These are phyloP conservation scores for Tetrahymena borealis DNA, from an alignment of 73 alveolate genomes.

Conservation along the genomic window DNA sequence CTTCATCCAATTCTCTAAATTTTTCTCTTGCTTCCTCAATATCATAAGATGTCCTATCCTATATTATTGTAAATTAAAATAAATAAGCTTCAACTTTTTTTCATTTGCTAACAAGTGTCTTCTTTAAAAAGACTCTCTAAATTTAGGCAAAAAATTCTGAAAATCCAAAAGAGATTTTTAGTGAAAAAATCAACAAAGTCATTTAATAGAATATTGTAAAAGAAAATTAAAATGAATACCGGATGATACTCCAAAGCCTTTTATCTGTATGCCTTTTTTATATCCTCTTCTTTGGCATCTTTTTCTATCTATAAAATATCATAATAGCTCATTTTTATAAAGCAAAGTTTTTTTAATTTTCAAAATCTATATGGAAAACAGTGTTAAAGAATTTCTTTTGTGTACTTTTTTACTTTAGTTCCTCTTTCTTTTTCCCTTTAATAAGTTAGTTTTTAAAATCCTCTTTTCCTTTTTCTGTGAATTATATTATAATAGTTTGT, in stretches of 20 bases:
- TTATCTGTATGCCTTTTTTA: not conserved
- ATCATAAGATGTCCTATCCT: not conserved
- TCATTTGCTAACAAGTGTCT: not conserved
- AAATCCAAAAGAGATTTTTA: not conserved
- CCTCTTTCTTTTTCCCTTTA: no score
- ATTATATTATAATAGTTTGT: no score
- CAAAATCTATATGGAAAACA: no score
- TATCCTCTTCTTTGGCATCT: not conserved
- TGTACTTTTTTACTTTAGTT: no score
- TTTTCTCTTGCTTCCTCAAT: not conserved
- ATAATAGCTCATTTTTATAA: not conserved
- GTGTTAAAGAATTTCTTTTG: no score
- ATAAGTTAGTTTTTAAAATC: no score
- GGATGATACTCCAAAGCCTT: not conserved
- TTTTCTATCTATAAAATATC: not conserved
- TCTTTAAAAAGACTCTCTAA: not conserved
- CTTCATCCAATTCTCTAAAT: not conserved
- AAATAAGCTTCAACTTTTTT: not conserved
- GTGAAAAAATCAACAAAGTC: no score
- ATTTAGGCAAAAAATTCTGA: not conserved
- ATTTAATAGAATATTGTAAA: not conserved
- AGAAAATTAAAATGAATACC: not conserved
- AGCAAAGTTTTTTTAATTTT: no score
- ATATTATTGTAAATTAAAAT: not conserved
- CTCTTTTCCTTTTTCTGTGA: no score